These are phyloP conservation scores for Hanseniaspora gamundiae DNA, from an alignment of 1,139 yeast genomes.

Conservation along the genomic window DNA sequence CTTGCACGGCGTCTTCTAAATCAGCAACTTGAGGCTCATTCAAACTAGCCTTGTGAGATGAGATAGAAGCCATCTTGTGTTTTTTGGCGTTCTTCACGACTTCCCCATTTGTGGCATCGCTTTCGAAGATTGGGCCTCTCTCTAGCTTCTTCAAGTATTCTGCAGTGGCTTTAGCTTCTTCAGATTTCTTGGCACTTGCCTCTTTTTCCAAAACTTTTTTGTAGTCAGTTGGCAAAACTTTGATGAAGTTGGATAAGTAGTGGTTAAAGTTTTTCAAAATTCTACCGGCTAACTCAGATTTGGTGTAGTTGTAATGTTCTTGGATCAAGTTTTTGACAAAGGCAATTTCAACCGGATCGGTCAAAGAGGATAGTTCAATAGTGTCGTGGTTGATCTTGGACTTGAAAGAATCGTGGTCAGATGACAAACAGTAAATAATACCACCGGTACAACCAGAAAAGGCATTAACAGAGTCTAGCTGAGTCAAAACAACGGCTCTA, in stretches of 20 bases:
- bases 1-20: slow-evolving; percentile 77
- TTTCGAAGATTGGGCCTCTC: slow-evolving; percentile 60
- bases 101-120: slow-evolving; percentile 86
- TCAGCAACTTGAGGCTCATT: slow-evolving; percentile 80
- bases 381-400: slow-evolving; percentile 72
- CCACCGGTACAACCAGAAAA: slow-evolving; percentile 99
- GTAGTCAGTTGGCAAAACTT: slow-evolving; percentile 87
- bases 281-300: slow-evolving; percentile 78
- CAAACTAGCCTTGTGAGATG: slow-evolving; percentile 28
- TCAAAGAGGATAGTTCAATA: slow-evolving; percentile 64
- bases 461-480: slow-evolving; percentile 90
- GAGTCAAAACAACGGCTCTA: slow-evolving; percentile 83
- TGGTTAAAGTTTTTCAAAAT: slow-evolving; percentile 80
- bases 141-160: slow-evolving; percentile 37
- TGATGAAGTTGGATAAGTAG: slow-evolving; percentile 78
- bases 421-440: slow-evolving; percentile 90
- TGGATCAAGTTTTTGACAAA: slow-evolving; percentile 87
- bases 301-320: slow-evolving; percentile 91
- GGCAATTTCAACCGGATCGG: slow-evolving; percentile 88
- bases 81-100: slow-evolving; percentile 35
- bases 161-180: slow-evolving; percentile 36
- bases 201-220: slow-evolving; percentile 80
- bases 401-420: slow-evolving; percentile 76
- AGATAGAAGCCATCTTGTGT: slow-evolving; percentile 26
- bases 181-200: slow-evolving; percentile 28